Conservation (phyloP, 345 rosid species). For the Clarkia xantiana region DNA sequence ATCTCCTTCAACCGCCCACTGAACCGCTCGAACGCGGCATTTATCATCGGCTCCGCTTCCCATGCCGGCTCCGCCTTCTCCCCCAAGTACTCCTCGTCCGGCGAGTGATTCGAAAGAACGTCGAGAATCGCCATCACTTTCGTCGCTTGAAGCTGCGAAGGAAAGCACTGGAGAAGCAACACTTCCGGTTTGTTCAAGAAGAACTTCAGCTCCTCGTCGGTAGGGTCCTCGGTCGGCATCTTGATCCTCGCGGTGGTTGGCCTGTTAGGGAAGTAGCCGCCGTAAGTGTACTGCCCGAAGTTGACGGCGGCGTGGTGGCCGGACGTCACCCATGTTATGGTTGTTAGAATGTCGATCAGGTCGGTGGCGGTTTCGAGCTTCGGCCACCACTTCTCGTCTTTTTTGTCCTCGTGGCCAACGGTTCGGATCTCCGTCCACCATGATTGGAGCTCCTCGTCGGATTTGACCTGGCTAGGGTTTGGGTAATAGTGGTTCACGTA, state of each 20-base stretch:
- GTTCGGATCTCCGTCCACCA: slow-evolving; percentile 46
- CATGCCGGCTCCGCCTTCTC: slow-evolving; percentile 17
- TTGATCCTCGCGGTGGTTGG: slow-evolving; percentile 29
- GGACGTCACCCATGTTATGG: slow-evolving; percentile 30
- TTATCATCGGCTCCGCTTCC: slow-evolving; percentile 15
- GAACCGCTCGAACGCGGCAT: slow-evolving; percentile 24
- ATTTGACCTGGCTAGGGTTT: slow-evolving; percentile 11
- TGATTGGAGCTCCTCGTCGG: slow-evolving; percentile 38
- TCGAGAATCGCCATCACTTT: slow-evolving; percentile 27
- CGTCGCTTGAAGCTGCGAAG: slow-evolving; percentile 11
- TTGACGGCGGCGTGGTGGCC: no score
- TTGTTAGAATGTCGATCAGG: slow-evolving; percentile 23
- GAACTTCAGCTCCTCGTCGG: slow-evolving; percentile 16
- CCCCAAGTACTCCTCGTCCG: slow-evolving; percentile 42
- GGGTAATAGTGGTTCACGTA: slow-evolving; percentile 39
- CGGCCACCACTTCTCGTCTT: slow-evolving; percentile 44
- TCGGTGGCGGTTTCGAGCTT: slow-evolving; percentile 14
- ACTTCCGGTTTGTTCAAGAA: slow-evolving; percentile 23
- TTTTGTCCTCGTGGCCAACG: slow-evolving; percentile 38
- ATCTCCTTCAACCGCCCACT: slow-evolving; percentile 19
- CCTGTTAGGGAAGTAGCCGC: slow-evolving; percentile 34
- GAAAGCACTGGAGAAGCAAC: slow-evolving; percentile 20
- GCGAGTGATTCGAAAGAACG: slow-evolving; percentile 28
- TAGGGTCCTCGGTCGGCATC: slow-evolving; percentile 33
- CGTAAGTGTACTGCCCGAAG: slow-evolving; percentile 39